Evolutionary conservation across 2,329 filamentous ascomycete genomes (phyloP), one percentile per base, ranked within the genome.

Genomic region (Coniochaeta sp.): DNA sequence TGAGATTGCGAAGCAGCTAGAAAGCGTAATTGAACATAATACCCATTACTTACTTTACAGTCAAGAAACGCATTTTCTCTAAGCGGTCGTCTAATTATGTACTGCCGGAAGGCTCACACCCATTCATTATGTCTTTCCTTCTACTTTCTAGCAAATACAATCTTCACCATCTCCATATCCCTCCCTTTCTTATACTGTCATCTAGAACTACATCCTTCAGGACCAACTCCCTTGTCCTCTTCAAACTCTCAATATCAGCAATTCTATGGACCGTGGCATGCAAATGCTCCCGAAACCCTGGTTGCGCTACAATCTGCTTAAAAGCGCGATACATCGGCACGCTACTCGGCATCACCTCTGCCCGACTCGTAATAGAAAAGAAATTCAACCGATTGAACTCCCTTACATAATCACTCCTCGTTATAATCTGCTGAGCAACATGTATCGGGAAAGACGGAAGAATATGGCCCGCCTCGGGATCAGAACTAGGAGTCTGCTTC

Each of bases 241-340:
- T 92, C 55, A 99, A 75, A 62, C 86, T 91, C 74, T 99, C 94
- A 64, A 99, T 99, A 57, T 86, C 91, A n/a, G 78, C 71, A 58
- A 99, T 99, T 18, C 94, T 80, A 53, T 92, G 80, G 22, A 96
- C 72, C 0, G 94, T 97, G 3, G 79, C 84, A 55, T 95, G 84
- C 14, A 99, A 72, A 65, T 91, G 86, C 57, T 91, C 75, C 22
- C 90, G 83, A 66, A 99, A 99, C 6, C 88, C 88, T 4, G 82
- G 78, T 59, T 86, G 70, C 3, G 73, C 67, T 64, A 91, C 96
- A 12, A 99, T 91, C 61, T 91, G 83, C 52, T 83, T 80, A 69
- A 99, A 95, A 0, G 94, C 94, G 48, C 84, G 83, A 68, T 95
- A 90, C 94, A 99, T 99, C 2, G 94, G 94, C 24, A 99, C 92